Evolutionary conservation across 805 yeast genomes (phyloP), one percentile per base, ranked within the genome.

Genomic region (Wickerhamomyces chaumierensis): DNA sequence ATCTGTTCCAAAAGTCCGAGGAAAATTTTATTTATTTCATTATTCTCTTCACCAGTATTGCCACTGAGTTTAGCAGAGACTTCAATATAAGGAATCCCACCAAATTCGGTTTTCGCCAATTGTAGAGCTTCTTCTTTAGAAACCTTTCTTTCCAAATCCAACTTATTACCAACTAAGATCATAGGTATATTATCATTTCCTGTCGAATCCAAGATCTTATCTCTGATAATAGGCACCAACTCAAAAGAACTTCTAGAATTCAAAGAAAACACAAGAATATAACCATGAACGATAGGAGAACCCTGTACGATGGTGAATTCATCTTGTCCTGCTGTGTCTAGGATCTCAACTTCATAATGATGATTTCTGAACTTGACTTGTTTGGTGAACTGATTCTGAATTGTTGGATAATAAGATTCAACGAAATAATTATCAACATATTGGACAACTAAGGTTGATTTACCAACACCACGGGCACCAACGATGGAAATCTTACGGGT

Each of bases 291-390:
- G 36, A 84, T 62, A 39, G 82, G 79, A 48, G 82, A 81, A 57
- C 82, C 85, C 50, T 77, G 82, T 60, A 87, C 71, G 46, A 83
- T 75, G 36, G 85, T 73, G 55, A 79, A 83, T 63, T 86, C 95
- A 58, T 86, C 95, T 63, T 85, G 94, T 7, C 96, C 96, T 1
- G 95, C 95, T 0, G 96, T 87, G 54, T 87, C 96, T 43, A 86
- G 64, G 39, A 87, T 82, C 56, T 86, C 95, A 19, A 88, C 74
- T 38, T 78, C 78, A 55, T 81, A 87, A 39, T 80, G 83, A 48
- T 77, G 80, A 44, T 81, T 81, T 43, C 81, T 73, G 57, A 80
- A 74, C 42, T 67, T 69, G 52, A 86, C 69, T 28, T 69, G 67
- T 55, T 82, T 85, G 53, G 77, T 69, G 59, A 82, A 83, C 58